Conservation (phyloP, 208 protist genomes). For the Leishmania martiniquensis region DNA sequence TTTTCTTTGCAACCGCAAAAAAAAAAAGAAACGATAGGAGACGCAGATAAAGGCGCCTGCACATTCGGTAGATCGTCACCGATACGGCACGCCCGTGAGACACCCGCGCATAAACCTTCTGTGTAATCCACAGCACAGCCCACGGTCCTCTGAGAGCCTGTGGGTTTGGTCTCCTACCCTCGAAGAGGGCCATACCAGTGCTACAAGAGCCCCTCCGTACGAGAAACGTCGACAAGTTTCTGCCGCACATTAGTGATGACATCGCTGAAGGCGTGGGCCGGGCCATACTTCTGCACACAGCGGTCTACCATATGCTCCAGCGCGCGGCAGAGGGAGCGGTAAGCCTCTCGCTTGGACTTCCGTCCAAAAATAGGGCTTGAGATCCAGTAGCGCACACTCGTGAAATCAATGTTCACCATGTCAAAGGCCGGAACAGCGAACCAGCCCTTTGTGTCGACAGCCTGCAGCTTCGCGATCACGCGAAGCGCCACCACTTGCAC, state of each 20-base stretch:
- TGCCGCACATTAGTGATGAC: constrained; percentile 66
- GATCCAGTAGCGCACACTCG: constrained; percentile 67
- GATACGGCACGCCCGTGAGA: not conserved
- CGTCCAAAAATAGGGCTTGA: constrained; percentile 41
- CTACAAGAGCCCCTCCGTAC: constrained; percentile 55
- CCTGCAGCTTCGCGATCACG: constrained; percentile 51
- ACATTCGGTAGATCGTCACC: not conserved
- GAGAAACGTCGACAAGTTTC: constrained; percentile 68
- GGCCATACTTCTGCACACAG: constrained; percentile 80
- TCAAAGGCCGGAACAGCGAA: constrained; percentile 84
- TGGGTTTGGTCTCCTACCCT: not conserved
- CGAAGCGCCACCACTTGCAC: constrained; percentile 46
- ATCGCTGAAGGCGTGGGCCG: constrained; percentile 65
- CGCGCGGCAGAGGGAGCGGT: constrained; percentile 60
- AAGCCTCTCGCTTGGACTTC: constrained; percentile 68
- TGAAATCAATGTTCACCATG: constrained; percentile 77
- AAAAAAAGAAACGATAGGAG: not conserved
- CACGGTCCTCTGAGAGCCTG: not conserved
- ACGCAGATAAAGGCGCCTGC: not conserved
- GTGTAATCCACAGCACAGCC: constrained; percentile 8
- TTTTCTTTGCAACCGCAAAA: not conserved
- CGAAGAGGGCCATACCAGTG: not conserved
- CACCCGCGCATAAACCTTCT: not conserved
- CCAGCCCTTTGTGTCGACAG: constrained; percentile 65
- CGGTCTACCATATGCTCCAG: constrained; percentile 86